These are phyloP conservation scores for Athelia sp. DNA, from an alignment of 1,284 basidiomycete genomes.

Conservation along the genomic window DNA sequence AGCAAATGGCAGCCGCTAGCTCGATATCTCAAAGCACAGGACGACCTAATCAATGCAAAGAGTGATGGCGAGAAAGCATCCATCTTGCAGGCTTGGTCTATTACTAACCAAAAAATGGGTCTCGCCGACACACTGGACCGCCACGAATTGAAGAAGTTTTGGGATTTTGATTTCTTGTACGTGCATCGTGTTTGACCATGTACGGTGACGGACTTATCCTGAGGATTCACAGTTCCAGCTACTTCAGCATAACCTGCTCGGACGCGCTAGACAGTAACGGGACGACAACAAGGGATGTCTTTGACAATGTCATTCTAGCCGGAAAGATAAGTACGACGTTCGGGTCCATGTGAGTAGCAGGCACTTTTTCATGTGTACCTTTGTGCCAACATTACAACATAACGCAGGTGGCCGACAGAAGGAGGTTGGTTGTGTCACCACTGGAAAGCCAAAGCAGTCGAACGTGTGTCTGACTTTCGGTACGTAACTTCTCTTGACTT, in stretches of 20 bases:
- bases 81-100: background rate
- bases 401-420: constrained; percentile 1
- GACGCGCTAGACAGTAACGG: background rate
- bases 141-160: background rate
- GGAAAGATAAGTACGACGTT: background rate
- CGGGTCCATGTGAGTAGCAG: no score
- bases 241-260: background rate
- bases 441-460: background rate
- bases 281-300: background rate
- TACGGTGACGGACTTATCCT: no score
- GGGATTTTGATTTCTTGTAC: background rate
- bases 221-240: background rate
- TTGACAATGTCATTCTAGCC: background rate
- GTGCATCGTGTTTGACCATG: background rate
- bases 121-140: background rate
- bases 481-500: background rate
- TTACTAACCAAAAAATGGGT: background rate
- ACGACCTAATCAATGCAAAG: background rate
- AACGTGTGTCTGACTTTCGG: constrained; percentile 1
- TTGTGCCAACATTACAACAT: no score
- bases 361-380: no score
- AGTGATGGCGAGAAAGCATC: background rate
- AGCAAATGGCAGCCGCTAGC: background rate
- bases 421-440: background rate
- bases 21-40: background rate